Evolutionary conservation across 2,329 filamentous ascomycete genomes (phyloP).

Genomic region (Coleophoma eucalyptorum): DNA sequence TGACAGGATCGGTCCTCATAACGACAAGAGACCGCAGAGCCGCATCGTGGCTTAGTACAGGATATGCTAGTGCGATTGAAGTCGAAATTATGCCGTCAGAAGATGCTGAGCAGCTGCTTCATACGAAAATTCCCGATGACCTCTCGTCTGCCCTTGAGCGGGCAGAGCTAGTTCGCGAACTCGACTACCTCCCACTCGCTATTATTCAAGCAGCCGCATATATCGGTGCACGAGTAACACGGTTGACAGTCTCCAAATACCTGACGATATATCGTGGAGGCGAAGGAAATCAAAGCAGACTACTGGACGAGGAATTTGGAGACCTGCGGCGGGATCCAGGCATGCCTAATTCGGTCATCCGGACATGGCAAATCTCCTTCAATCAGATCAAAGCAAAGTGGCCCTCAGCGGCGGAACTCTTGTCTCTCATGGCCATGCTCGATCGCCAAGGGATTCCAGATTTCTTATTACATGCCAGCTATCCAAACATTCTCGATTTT

Average conservation of each 20-base stretch:
- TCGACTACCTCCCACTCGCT: constrained; percentile 20
- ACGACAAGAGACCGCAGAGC: constrained; percentile 9
- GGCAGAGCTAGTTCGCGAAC: not conserved
- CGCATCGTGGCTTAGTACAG: not conserved
- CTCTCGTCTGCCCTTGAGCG: not conserved
- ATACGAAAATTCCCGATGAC: constrained; percentile 9
- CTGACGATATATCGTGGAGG: not conserved
- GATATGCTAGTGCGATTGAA: constrained; percentile 2
- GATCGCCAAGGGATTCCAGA: not conserved
- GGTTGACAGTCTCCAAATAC: not conserved
- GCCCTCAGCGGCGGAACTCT: not conserved
- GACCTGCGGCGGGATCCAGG: not conserved
- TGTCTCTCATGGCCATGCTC: not conserved
- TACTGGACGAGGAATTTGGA: not conserved
- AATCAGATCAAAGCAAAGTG: not conserved
- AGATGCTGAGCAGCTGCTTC: constrained; percentile 7
- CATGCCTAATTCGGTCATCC: not conserved
- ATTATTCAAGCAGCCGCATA: constrained; percentile 18
- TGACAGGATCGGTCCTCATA: constrained; percentile 8
- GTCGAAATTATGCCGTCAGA: constrained; percentile 2
- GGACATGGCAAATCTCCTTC: constrained; percentile 2
- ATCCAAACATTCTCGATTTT: not conserved
- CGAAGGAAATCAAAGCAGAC: not conserved
- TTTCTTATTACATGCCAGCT: not conserved
- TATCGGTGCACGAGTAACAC: constrained; percentile 5